Base-by-base conservation (phyloP, 495 filamentous ascomycete species). In the Penicillium ochrochloron region DNA sequence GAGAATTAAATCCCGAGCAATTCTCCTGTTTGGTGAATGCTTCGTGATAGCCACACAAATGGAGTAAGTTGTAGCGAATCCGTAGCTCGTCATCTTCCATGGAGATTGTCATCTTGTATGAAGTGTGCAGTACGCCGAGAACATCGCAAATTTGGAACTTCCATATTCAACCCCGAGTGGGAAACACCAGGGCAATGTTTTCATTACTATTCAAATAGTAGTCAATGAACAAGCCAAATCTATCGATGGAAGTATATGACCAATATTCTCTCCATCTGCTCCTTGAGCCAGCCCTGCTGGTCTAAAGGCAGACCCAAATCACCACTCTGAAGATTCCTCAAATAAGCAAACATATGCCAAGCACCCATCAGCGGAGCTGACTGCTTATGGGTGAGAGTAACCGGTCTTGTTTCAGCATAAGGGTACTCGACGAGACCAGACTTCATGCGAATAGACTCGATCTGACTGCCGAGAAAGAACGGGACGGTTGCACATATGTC, bases 401-500 rank as follows among this genome's bases (percentile, higher is more conserved):
- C 64, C 14, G 70, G 74, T 23, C 69, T 37, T 3, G 65, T 68
- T 33, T 76, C 77, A 2, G 70, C 62, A 31, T 68, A 73, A 0
- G 80, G 79, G 56, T 80, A 82, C 37, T 77, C 67, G 27, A 82
- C 68, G 5, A 72, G 70, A 9, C 67, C 63, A 14, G 66, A 51
- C 33, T 74, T 75, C 60, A 77, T 69, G 4, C 66, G 71, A 1
- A 75, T 68, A 5, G 76, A 74, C 15, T 53, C 66, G 2, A 65
- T 66, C 69, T 82, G 80, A 25, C 66, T 77, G 0, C 79, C 80
- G 5, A 83, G 69, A 37, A 75, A 75, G 57, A 73, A 83, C 0
- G 80, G 80, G 1, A 82, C 75, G 9, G 71, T 70, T 21, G 72
- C 79, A 61, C 80, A 83, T 42, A 81, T 75, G 31, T 79, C 80